Evolutionary conservation across 371 early-diverging fungal species (phyloP).

Genomic region (Mucor piriformis): DNA sequence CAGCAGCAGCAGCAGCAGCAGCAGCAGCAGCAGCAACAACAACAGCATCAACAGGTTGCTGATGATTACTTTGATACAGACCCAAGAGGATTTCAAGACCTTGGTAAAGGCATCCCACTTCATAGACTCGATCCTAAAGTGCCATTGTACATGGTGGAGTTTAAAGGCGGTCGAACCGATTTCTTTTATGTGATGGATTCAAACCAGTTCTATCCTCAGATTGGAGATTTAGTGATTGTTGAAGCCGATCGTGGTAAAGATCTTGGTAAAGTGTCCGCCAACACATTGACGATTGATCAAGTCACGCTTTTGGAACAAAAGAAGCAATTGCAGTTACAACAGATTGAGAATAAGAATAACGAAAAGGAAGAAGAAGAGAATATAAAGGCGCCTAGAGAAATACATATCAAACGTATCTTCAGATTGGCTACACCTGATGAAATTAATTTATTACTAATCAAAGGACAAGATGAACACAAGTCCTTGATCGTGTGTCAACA

Average conservation of each 20-base stretch:
- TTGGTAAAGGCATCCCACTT: constrained; percentile 60
- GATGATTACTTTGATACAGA: constrained; percentile 32
- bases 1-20: constrained; percentile 7
- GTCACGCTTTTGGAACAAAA: constrained; percentile 51
- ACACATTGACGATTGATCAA: constrained; percentile 23
- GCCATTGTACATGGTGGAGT: constrained; percentile 85
- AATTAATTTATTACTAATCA: constrained; percentile 67
- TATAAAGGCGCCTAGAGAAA: constrained; percentile 14
- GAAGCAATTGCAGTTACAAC: constrained; percentile 21
- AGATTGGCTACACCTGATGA: constrained; percentile 81
- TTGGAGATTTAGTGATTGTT: constrained; percentile 88
- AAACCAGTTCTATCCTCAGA: constrained; percentile 46
- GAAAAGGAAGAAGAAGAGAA: constrained; percentile 33
- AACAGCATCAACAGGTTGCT: constrained; percentile 12
- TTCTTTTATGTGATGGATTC: constrained; percentile 74
- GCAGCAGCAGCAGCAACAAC: constrained; percentile 7
- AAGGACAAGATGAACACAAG: constrained; percentile 87
- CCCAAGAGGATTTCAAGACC: constrained; percentile 32
- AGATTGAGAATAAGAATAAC: constrained; percentile 62
- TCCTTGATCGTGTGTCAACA: constrained; percentile 84
- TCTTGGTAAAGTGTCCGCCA: constrained; percentile 71
- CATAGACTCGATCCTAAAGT: constrained; percentile 53
- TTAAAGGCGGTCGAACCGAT: constrained; percentile 91
- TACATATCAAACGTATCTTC: constrained; percentile 84
- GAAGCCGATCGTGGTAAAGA: constrained; percentile 98